Base-by-base conservation (phyloP, 2,329 filamentous ascomycete genomes). In the Penicillium sp. region DNA sequence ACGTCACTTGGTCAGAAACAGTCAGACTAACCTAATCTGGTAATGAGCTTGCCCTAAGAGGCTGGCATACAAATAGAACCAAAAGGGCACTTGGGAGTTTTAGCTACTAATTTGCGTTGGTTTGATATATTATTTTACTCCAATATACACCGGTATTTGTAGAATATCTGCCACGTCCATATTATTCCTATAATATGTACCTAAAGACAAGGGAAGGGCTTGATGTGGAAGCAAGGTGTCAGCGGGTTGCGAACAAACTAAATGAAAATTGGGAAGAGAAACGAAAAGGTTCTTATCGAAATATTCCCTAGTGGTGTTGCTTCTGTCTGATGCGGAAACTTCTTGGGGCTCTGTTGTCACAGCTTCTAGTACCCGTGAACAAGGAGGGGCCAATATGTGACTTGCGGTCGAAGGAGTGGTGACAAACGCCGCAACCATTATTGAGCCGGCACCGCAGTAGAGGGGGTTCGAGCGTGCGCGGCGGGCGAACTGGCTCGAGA, bases 391-490 rank as follows among this genome's bases (percentile, higher is more conserved):
- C 88, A 58, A 97, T 73, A 65, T 86, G 87, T 1, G 89, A 90
- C 55, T 84, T 87, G 0, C 92, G 91, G 50, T 89, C 86, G 48
- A 86, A 82, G 66, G 86, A 94, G 74, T 97, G 93, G 53, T 82
- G 82, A 1, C 93, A 93, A 13, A 87, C 71, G 0, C 93, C 93
- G 3, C 92, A 96, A 53, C 97, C 83, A 59, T 97, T 87, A 39
- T 83, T 85, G 67, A 89, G 31, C 5, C 31, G 12, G 85, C 93
- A 57, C 87, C 89, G 27, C 86, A 84, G 78, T 90, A 91, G 3
- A 93, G 77, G 0, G 82, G 87, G 60, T 91, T 85, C 0, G 90
- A 92, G 64, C 83, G 86, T 21, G 83, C 82, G 63, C 79, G 82
- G 33, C 83, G 81, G 66, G 84, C 83, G 1, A 84, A 83, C 9